A percentile compares a stretch with the other conserved stretches of the same genome.
These are phyloP conservation scores for Rhizoclosmatium globosum DNA, from an alignment of 192 early-diverging fungal species.

Conservation along the genomic window DNA sequence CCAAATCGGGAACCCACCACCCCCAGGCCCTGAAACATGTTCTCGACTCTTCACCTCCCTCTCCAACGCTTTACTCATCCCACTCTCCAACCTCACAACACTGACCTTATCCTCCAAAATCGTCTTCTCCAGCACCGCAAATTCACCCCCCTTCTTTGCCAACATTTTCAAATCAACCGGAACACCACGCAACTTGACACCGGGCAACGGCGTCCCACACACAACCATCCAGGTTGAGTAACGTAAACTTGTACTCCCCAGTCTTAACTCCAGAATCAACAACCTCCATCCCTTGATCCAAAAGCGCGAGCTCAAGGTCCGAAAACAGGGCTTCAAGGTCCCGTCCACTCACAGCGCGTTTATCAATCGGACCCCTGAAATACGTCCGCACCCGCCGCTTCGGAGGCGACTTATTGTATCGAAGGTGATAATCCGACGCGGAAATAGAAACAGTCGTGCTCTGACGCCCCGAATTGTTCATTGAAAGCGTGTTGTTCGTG, in stretches of 20 bases:
- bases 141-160: not conserved
- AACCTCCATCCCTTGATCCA: slow-evolving; percentile 23
- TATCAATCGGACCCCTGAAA: slow-evolving; percentile 5
- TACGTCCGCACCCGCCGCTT: not conserved
- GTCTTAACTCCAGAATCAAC: not conserved
- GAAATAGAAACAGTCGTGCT: not conserved
- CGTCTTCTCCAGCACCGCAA: not conserved
- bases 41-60: slow-evolving; percentile 7
- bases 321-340: slow-evolving; percentile 8
- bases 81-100: slow-evolving; percentile 14
- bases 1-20: slow-evolving; percentile 10
- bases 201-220: not conserved
- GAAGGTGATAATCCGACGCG: slow-evolving; percentile 23
- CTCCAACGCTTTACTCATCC: slow-evolving; percentile 12
- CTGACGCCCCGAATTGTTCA: not conserved
- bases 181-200: not conserved
- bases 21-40: not conserved
- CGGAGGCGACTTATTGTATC: not conserved
- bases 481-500: no score
- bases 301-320: slow-evolving; percentile 15
- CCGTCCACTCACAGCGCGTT: slow-evolving; percentile 27
- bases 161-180: slow-evolving; percentile 23
- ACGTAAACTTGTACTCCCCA: slow-evolving; percentile 10
- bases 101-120: not conserved
- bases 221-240: slow-evolving; percentile 11